Percentiles rank a stretch among this genome's conserved stretches.
These are phyloP conservation scores for Setaria italica DNA, from an alignment of 202 grass and related monocot genomes.

Conservation along the genomic window DNA sequence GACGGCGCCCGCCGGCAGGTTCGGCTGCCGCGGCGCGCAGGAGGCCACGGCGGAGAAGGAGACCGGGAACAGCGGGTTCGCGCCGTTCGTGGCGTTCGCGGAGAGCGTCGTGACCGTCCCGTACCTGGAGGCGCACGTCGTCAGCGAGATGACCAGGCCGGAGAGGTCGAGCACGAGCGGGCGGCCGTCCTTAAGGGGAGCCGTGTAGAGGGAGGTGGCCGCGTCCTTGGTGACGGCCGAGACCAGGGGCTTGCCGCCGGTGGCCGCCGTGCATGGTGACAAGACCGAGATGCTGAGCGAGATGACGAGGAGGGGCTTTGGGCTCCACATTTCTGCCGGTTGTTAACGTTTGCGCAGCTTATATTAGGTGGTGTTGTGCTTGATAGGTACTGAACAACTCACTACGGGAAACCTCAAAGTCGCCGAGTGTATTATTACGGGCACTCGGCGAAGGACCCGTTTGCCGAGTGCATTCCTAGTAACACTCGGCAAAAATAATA, in stretches of 20 bases:
- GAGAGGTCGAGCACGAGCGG: conserved; percentile 62
- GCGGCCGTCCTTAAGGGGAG: conserved; percentile 35
- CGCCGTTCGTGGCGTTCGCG: conserved; percentile 57
- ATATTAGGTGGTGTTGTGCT: too few species aligned
- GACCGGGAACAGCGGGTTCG: conserved; percentile 43
- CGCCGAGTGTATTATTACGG: too few species aligned
- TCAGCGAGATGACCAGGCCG: conserved; percentile 46
- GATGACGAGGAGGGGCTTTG: background rate
- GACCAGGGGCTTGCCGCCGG: conserved; percentile 41
- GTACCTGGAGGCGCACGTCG: conserved; percentile 28
- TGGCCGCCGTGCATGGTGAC: background rate
- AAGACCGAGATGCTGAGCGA: background rate
- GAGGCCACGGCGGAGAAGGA: conserved; percentile 8
- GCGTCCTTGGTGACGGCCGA: conserved; percentile 53
- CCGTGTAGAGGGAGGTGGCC: conserved; percentile 60
- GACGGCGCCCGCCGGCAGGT: conserved; percentile 27
- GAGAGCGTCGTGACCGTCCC: conserved; percentile 36
- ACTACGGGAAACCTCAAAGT: too few species aligned
- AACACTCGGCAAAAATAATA: too few species aligned
- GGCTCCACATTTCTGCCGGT: too few species aligned
- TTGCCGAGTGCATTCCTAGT: too few species aligned
- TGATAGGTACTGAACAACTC: too few species aligned
- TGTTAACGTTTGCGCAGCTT: too few species aligned
- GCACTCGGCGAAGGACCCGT: too few species aligned
- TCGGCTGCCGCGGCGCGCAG: conserved; percentile 40